phyloP scores from a whole-genome alignment of 257 asterid species.

The Salvia miltiorrhiza region DNA sequence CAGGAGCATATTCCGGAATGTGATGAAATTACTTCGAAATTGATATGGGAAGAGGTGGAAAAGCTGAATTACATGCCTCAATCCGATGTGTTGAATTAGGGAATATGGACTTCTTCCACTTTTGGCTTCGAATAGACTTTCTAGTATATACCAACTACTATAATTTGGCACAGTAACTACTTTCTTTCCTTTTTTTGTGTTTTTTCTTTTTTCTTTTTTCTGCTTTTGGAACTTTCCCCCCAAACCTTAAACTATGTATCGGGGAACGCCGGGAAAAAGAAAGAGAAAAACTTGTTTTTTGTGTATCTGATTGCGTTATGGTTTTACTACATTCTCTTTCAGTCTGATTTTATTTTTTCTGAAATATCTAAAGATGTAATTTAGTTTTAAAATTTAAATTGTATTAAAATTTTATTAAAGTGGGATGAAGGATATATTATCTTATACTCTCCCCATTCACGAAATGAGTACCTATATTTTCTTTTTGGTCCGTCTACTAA shows the following conservation, averaged over 20 bases:
- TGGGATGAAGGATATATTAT: too few species aligned
- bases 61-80: constrained; percentile 42
- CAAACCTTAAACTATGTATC: constrained; percentile 5
- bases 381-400: too few species aligned
- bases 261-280: not conserved
- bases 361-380: too few species aligned
- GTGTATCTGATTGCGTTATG: not conserved
- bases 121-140: constrained; percentile 18
- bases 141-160: constrained; percentile 20
- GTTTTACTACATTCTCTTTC: not conserved
- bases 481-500: too few species aligned
- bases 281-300: not conserved
- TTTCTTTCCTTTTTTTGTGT: too few species aligned
- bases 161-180: constrained; percentile 24
- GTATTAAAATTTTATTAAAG: too few species aligned
- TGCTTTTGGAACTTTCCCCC: constrained; percentile 16
- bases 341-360: not conserved
- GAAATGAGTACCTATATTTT: too few species aligned
- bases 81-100: constrained; percentile 17
- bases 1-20: constrained; percentile 79
- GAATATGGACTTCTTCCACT: not conserved
- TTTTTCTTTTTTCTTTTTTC: constrained; percentile 1
- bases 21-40: constrained; percentile 61
- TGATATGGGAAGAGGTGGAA: constrained; percentile 73
- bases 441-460: too few species aligned